Evolutionary conservation across 495 filamentous ascomycete genomes (phyloP).

Genomic region (Schizothecium vesticola): DNA sequence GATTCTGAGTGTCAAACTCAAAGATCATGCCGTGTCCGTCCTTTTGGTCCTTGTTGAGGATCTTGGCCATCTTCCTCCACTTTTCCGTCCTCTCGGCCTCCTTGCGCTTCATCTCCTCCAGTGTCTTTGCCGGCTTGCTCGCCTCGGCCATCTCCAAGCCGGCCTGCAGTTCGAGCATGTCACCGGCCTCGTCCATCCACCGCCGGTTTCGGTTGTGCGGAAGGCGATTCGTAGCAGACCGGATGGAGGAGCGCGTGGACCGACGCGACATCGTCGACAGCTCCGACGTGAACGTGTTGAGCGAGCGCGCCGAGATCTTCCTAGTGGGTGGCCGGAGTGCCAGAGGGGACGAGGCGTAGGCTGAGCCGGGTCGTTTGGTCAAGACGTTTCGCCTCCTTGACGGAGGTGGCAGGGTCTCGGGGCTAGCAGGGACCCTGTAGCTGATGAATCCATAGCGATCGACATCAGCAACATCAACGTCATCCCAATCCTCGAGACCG

Average conservation of each 20-base stretch:
- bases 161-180: conserved; percentile 79
- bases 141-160: conserved; percentile 54
- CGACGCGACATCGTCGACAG: conserved; percentile 51
- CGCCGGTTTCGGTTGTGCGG: conserved; percentile 71
- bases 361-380: conserved; percentile 34
- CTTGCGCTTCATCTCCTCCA: conserved; percentile 54
- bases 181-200: conserved; percentile 75
- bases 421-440: conserved; percentile 37
- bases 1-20: conserved; percentile 76
- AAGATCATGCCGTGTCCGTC: conserved; percentile 80
- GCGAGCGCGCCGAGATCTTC: conserved; percentile 48
- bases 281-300: conserved; percentile 47
- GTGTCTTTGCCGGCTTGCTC: not conserved
- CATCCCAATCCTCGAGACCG: conserved; percentile 93
- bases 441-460: conserved; percentile 94
- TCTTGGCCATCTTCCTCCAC: conserved; percentile 92
- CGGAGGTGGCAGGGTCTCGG: conserved; percentile 24
- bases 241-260: conserved; percentile 49
- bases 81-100: conserved; percentile 86
- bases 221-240: conserved; percentile 66
- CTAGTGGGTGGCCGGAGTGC: conserved; percentile 36
- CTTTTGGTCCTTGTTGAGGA: conserved; percentile 38
- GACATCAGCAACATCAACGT: conserved; percentile 78
- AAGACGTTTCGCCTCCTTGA: conserved; percentile 36
- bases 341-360: conserved; percentile 34